These are phyloP conservation scores for Austroboletus rostrupii DNA, from an alignment of 1,284 basidiomycete genomes.

Conservation along the genomic window DNA sequence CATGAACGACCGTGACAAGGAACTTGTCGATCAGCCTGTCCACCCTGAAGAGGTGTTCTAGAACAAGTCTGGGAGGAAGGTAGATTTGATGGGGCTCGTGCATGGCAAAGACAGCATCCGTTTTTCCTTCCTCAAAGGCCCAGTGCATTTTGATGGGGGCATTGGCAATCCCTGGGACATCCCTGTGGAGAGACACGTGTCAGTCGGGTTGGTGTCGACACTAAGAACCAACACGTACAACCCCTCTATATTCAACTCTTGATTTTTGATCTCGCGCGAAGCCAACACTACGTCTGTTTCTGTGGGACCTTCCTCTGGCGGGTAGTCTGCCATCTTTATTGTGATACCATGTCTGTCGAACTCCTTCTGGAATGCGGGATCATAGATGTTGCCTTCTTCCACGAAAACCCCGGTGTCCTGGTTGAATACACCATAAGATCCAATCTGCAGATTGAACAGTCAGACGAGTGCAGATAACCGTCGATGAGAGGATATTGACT, in stretches of 20 bases:
- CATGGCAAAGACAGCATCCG: conserved; percentile 21
- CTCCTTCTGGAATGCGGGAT: conserved; percentile 20
- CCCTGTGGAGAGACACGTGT: conserved; percentile 4
- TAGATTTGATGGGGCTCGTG: conserved; percentile 19
- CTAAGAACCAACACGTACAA: conserved; percentile 8
- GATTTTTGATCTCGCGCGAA: conserved; percentile 10
- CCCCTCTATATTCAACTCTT: conserved; percentile 3
- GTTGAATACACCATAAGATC: conserved; percentile 24
- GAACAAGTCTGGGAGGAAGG: conserved; percentile 13
- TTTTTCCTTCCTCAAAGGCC: conserved; percentile 17
- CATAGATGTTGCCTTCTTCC: conserved; percentile 28
- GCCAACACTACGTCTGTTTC: conserved; percentile 23
- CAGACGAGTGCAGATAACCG: not conserved
- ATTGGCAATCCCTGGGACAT: conserved; percentile 4
- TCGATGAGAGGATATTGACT: conserved; percentile 14
- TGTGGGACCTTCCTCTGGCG: conserved; percentile 11
- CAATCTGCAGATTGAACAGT: conserved; percentile 19
- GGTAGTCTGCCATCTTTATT: conserved; percentile 17
- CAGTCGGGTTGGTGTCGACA: not conserved
- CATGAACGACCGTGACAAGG: conserved; percentile 19
- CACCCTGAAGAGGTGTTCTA: conserved; percentile 20
- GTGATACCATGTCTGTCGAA: conserved; percentile 11
- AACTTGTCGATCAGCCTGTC: conserved; percentile 16
- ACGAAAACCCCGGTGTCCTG: conserved; percentile 18
- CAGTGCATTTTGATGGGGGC: conserved; percentile 18